Evolutionary conservation across 139 green algal genomes (phyloP), one percentile per base, ranked within the genome.

Genomic region (Chlamydomonas urium): DNA sequence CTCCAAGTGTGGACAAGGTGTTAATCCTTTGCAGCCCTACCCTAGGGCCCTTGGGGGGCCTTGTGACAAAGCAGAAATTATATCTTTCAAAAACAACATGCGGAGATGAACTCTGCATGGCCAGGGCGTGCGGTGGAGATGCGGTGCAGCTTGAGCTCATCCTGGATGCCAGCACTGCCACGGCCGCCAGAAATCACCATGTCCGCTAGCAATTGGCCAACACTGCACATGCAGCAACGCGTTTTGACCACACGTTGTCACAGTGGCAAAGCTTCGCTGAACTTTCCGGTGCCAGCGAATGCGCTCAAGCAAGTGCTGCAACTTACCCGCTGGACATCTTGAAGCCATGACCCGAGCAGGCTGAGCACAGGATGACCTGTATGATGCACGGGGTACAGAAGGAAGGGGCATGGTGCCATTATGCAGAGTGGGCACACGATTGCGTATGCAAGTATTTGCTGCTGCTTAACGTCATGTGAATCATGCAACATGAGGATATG

Each of bases 291-390:
- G n/a, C n/a, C n/a, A n/a, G n/a, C n/a, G n/a, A n/a, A n/a, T n/a
- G n/a, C n/a, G n/a, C n/a, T n/a, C n/a, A n/a, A n/a, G n/a, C n/a
- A n/a, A n/a, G n/a, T n/a, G n/a, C n/a, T n/a, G n/a, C 53, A 79
- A 70, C 10, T 82, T 81, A 48, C 88, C 70, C 2, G 86, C 84
- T 45, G 68, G 66, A 28, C 71, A 96, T 90, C 77, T 96, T 96
- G 82, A 90, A 96, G 34, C 90, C 90, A 63, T 96, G 90, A 0
- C 90, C 90, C 33, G 63, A 84, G 76, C 89, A 94, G 0, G 86
- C 82, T 2, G 83, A 90, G 68, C 76, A 86, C 10, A 95, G 37
- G 2, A 95, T 67, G 23, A 95, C 89, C 87, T 92, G 83, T 42
- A n/a, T n/a, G n/a, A n/a, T n/a, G n/a, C n/a, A n/a, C n/a, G n/a